Conservation (phyloP, 169 alveolate genomes). For the Eimeria tenella region DNA sequence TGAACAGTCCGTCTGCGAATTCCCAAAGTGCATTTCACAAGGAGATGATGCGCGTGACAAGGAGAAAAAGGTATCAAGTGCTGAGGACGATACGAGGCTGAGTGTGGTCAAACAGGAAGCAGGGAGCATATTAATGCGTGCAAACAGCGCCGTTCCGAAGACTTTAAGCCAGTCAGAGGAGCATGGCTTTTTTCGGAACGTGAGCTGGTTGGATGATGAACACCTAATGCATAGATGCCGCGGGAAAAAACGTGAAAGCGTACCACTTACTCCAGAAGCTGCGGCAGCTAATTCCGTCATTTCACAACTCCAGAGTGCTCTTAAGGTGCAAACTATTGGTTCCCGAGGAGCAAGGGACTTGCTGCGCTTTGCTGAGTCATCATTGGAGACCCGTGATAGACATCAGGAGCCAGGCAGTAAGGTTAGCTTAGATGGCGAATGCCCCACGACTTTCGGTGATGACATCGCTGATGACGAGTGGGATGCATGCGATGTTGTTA, state of each 20-base stretch:
- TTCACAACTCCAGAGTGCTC: conserved; percentile 47
- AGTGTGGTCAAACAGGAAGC: background rate
- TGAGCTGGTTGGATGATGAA: background rate
- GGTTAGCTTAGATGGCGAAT: background rate
- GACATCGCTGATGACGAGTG: conserved; percentile 5
- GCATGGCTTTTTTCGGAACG: background rate
- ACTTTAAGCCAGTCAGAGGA: background rate
- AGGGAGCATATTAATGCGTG: background rate
- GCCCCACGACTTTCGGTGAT: conserved; percentile 34
- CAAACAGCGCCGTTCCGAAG: background rate
- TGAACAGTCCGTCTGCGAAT: background rate
- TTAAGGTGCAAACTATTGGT: background rate
- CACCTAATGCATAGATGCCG: background rate
- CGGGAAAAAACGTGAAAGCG: background rate
- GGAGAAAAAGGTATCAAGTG: conserved; percentile 6
- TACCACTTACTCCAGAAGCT: background rate
- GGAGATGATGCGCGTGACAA: background rate
- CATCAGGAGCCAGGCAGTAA: background rate
- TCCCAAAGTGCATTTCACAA: background rate
- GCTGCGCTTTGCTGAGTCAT: background rate
- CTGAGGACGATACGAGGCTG: background rate
- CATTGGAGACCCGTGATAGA: background rate
- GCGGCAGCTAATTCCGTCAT: conserved; percentile 27
- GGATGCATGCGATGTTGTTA: conserved; percentile 48
- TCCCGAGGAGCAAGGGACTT: background rate